Evolutionary conservation across 2,329 filamentous ascomycete species (phyloP), one percentile per base, ranked within the genome.

Genomic region (Arthrocladium fulminans): DNA sequence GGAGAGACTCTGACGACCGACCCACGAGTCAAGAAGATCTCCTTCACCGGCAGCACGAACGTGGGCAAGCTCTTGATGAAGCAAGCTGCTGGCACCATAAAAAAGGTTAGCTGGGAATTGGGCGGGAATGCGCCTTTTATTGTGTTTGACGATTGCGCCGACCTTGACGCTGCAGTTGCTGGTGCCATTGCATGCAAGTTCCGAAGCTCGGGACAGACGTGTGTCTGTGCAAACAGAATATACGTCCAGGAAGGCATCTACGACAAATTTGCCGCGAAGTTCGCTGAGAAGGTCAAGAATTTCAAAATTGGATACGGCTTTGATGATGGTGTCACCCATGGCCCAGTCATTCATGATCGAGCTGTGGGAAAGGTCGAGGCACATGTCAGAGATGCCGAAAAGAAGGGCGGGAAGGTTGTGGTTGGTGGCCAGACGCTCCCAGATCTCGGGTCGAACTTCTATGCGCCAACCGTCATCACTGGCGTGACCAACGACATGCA

Each of bases 111-210:
- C 0, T 85, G 95, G 65, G 90, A 97, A 65, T 83, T 97, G 1
- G 90, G 90, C 47, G 92, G 90, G 41, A 97, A 97, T 65, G 86
- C 90, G 0, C 90, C 90, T 1, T 94, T 96, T 64, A 96, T 97
- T 57, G 88, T 97, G 27, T 97, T 97, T 62, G 88, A 97, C 61
- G 90, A 97, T 61, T 65, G 66, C 13, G 86, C 90, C 17, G 87
- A 97, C 62, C 70, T 97, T 17, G 89, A 96, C 51, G 71, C 73
- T 3, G 92, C 92, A 2, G 88, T 97, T 1, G 71, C 80, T 0
- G 90, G 89, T 22, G 88, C 88, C 41, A 78, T 97, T 47, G 72
- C 82, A 20, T 89, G 80, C 61, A 98, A 97, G 67, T 97, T 97
- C 79, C 84, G 92, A 47, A 88, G 84, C 30, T 94, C 87, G 0